Evolutionary conservation across 257 asterid species (phyloP), one percentile per base, ranked within the genome.

Genomic region (Forsythia suspensa): DNA sequence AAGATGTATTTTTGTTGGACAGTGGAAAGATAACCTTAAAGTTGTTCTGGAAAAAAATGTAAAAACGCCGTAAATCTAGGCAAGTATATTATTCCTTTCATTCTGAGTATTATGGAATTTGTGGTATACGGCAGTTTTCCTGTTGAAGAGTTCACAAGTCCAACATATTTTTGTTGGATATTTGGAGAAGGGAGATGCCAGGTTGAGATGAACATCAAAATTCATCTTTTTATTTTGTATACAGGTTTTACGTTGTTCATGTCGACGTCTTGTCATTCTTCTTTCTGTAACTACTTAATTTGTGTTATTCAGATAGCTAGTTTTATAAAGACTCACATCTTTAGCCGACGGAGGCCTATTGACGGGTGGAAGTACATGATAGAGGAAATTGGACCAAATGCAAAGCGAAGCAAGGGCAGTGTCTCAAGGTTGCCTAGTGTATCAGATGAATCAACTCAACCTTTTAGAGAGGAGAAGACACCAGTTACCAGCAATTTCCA

Each of bases 351-450:
- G 75, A 84, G 97, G 86, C 98, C 98, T 0, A 89, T 92, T 24
- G 98, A 93, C 69, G 98, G 98, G 43, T 95, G 99, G 98, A 95
- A 89, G 85, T 90, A 91, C 89, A 93, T 95, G 98, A 95, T 95
- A 52, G 99, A 95, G 75, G 95, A 83, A 72, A 91, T 93, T 7
- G 99, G 99, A 39, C 99, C 98, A 12, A 93, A 95, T 83, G 92
- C 99, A 5, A 90, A 80, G 89, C 89, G 77, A 88, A 92, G 89
- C 69, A 90, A 90, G 80, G 99, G 97, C 8, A 90, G 96, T 38
- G 98, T 89, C 43, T 82, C 96, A 4, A 92, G 98, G 85, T 70
- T 91, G 70, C 84, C 98, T 37, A 91, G 89, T 61, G 88, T 95
- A 37, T 80, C 97, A 1, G 99, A 93, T 85, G 92, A 91, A 74